Evolutionary conservation across 192 early-diverging fungal genomes (phyloP).

Genomic region (Coemansia aciculifera): DNA sequence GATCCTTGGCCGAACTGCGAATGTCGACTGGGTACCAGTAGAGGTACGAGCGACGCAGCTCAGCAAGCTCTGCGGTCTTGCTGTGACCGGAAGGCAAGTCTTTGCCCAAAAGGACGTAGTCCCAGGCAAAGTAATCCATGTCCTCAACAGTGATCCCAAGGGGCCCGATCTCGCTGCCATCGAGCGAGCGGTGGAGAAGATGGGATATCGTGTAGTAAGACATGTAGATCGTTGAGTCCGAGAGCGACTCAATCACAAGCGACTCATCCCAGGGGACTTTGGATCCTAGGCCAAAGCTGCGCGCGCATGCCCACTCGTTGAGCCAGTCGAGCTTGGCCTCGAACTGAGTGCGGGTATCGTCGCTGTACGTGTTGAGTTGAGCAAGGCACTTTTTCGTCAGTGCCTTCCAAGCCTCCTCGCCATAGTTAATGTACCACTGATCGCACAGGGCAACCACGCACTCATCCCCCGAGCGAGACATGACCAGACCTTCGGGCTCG

Average conservation of each 20-base stretch:
- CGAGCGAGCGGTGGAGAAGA: conserved; percentile 82
- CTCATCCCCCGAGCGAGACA: conserved; percentile 93
- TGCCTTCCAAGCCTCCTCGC: conserved; percentile 81
- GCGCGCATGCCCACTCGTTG: conserved; percentile 95
- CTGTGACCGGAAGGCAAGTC: conserved; percentile 57
- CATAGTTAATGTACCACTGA: conserved; percentile 99
- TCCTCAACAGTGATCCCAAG: conserved; percentile 78
- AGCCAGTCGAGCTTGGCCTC: conserved; percentile 89
- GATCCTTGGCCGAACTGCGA: conserved; percentile 95
- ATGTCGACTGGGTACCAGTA: conserved; percentile 99
- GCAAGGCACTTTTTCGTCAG: conserved; percentile 75
- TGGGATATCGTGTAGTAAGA: conserved; percentile 98
- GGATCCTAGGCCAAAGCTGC: conserved; percentile 90
- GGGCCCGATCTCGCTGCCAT: conserved; percentile 77
- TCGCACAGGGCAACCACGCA: conserved; percentile 94
- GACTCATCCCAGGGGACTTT: conserved; percentile 91
- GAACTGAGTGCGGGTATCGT: conserved; percentile 85
- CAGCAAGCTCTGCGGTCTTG: conserved; percentile 67
- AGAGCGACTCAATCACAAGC: conserved; percentile 93
- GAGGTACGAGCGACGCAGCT: conserved; percentile 85
- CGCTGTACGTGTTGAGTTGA: conserved; percentile 75
- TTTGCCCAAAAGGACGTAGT: conserved; percentile 81
- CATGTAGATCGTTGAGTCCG: conserved; percentile 99
- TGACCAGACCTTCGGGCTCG: conserved; percentile 92
- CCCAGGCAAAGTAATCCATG: conserved; percentile 91